phyloP scores from a whole-genome alignment of 352 stramenopile species.

The Pelagophyceae sp. region DNA sequence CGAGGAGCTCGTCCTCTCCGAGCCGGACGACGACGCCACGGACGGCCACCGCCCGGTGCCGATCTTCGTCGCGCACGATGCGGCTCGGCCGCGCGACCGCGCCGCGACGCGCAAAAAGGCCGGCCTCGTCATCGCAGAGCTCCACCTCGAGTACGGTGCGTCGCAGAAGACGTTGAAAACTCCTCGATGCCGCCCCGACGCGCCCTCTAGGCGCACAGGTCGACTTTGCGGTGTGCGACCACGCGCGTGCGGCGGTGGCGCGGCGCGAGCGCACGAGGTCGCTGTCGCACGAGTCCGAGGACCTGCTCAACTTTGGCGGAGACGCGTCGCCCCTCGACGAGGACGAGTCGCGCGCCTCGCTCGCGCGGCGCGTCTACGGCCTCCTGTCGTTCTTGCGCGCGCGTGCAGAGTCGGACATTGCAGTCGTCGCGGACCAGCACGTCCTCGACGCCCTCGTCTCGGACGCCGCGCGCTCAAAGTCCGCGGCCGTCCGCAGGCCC shows the following conservation, averaged over 20 bases:
- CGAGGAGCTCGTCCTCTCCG: too few relatives aligned
- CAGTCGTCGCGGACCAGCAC: neutral
- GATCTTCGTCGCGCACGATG: conserved; percentile 4
- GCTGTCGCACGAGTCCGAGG: too few relatives aligned
- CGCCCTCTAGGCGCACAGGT: neutral
- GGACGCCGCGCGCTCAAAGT: neutral
- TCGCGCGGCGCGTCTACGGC: neutral
- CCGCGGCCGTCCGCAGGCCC: neutral
- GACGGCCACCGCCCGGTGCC: neutral
- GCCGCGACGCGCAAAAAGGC: neutral
- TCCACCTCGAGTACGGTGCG: neutral
- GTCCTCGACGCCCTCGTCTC: neutral
- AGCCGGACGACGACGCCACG: too few relatives aligned
- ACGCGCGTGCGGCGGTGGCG: neutral
- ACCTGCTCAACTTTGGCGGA: too few relatives aligned
- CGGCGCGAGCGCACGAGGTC: neutral
- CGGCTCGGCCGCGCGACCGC: neutral
- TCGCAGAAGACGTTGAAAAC: too few relatives aligned
- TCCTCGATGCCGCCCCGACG: too few relatives aligned
- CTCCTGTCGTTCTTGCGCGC: conserved; percentile 10
- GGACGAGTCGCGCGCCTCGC: neutral
- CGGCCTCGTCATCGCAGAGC: neutral
- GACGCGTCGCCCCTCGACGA: neutral
- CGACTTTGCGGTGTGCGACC: conserved; percentile 2
- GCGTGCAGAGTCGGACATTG: neutral